Evolutionary conservation across 2,329 filamentous ascomycete species (phyloP).

Genomic region (Dactylellina haptotyla): DNA sequence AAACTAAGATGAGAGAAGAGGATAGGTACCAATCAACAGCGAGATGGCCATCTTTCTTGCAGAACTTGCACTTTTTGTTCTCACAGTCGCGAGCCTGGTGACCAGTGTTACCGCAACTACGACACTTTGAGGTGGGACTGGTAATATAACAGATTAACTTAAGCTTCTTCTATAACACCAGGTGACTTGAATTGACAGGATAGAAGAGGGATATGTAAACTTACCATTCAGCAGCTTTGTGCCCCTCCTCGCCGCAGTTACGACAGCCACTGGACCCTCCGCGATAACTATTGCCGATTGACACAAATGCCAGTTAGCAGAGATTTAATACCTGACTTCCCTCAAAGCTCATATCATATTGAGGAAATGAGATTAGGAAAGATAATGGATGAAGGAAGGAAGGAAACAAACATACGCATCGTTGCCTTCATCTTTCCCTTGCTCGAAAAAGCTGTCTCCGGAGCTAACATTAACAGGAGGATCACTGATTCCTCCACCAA

Average conservation of each 20-base stretch:
- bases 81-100: slow-evolving; percentile 31
- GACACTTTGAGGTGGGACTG: slow-evolving; percentile 35
- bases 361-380: neutral
- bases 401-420: slow-evolving; percentile 22
- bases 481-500: neutral
- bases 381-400: neutral
- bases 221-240: slow-evolving; percentile 62
- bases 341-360: no score
- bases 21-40: slow-evolving; percentile 57
- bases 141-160: neutral
- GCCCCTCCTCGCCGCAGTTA: slow-evolving; percentile 74
- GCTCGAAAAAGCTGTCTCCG: slow-evolving; percentile 32
- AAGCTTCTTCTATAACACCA: neutral
- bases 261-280: slow-evolving; percentile 61
- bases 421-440: slow-evolving; percentile 39
- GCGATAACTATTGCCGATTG: neutral
- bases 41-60: slow-evolving; percentile 62
- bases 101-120: slow-evolving; percentile 20
- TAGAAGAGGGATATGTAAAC: slow-evolving; percentile 34
- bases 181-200: neutral
- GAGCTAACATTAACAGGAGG: slow-evolving; percentile 15
- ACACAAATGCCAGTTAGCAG: no score
- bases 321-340: no score
- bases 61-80: slow-evolving; percentile 38
- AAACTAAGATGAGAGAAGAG: neutral